Base-by-base conservation (phyloP, 2,329 filamentous ascomycete species). In the Aspergillus bombycis region DNA sequence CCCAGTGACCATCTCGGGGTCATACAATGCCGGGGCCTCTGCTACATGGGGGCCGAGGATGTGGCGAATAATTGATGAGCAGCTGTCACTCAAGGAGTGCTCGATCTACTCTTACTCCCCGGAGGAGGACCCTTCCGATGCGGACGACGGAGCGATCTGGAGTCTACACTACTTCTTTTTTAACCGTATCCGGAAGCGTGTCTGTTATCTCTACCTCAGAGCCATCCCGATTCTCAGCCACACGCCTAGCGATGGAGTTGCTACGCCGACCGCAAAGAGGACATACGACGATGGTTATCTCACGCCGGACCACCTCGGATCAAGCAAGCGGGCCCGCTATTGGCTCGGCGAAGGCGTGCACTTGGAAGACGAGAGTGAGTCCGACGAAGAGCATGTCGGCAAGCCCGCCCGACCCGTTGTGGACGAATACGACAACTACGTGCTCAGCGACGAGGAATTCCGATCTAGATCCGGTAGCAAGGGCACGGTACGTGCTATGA, bases 161-260 rank as follows among this genome's bases (percentile, higher is more conserved):
- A 93, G 92, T 57, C 85, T 94, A 66, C 94, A 98, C 77, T 97
- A 96, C 79, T 97, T 99, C 82, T 96, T 98, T 78, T 98, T 97
- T 85, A 97, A 96, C 83, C 94, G 94, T 73, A 84, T 89, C 30
- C 86, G 90, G 74, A 98, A 98, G 82, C 89, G 95, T 48, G 94
- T 99, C 21, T 94, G 93, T 65, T 99, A 99, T 76, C 82, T 99
- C 53, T 96, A 97, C 74, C 87, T 97, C 53, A 90, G 94, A 65
- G 94, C 92, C n/a, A 88, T 97, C 53, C 82, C 81, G n/a, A 81
- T 82, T 9, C 74, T 94, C 88, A 63, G 90, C 90, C 70, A 89
- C 91, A 73, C 91, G 83, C 67, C 88, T 84, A 75, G 90, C 85
- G 53, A 82, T 61, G 75, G 68, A 16, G 52, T 69, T 21, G 78